phyloP scores from a whole-genome alignment of 257 asterid genomes.

The Ligustrum vulgare region DNA sequence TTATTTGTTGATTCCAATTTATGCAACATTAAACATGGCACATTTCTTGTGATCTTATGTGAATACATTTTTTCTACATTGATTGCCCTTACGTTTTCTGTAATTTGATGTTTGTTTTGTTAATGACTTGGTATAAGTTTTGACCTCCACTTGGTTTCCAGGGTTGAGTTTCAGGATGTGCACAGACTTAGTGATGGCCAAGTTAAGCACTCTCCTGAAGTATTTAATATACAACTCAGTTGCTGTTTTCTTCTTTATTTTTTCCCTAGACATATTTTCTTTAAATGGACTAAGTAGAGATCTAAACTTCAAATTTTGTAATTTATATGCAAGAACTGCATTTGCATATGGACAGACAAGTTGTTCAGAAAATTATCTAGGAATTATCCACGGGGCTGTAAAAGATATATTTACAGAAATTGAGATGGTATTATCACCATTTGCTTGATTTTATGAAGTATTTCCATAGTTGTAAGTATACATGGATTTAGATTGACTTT shows the following conservation, averaged over 20 bases:
- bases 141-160: no score
- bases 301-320: neutral
- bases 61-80: no score
- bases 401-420: constrained; percentile 70
- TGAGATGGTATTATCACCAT: constrained; percentile 51
- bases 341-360: constrained; percentile 99
- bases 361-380: constrained; percentile 89
- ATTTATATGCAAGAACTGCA: constrained; percentile 72
- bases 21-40: no score
- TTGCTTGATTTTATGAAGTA: neutral
- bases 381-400: constrained; percentile 79
- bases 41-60: no score
- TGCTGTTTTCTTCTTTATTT: constrained; percentile 12
- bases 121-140: no score
- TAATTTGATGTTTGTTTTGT: no score
- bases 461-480: constrained; percentile 9
- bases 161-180: no score
- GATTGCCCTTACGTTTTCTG: no score
- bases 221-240: constrained; percentile 9
- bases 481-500: constrained; percentile 11
- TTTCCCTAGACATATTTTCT: neutral
- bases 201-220: no score
- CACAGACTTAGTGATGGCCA: no score
- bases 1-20: no score
- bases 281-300: neutral